These are phyloP conservation scores for Penicillium fimorum DNA, from an alignment of 495 filamentous ascomycete species.

Conservation along the genomic window DNA sequence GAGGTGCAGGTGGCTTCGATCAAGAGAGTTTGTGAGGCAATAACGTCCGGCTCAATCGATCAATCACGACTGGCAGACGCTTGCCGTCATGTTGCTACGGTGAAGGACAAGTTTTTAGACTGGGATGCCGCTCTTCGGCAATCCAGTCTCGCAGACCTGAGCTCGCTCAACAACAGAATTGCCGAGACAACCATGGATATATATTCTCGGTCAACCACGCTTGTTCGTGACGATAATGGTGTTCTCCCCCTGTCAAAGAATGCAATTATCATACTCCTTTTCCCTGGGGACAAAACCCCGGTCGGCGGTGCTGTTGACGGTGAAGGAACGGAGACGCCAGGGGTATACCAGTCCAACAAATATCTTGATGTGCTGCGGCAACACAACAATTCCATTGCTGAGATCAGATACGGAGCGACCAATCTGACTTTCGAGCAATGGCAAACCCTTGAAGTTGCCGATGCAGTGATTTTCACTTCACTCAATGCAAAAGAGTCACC, in stretches of 20 bases:
- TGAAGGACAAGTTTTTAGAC: slow-evolving; percentile 38
- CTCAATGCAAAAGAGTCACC: slow-evolving; percentile 44
- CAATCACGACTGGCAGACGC: slow-evolving; percentile 36
- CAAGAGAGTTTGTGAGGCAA: slow-evolving; percentile 38
- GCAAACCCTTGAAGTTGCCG: slow-evolving; percentile 34
- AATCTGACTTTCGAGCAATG: slow-evolving; percentile 33
- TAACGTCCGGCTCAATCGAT: slow-evolving; percentile 36
- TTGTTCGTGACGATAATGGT: slow-evolving; percentile 36
- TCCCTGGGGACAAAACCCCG: slow-evolving; percentile 41
- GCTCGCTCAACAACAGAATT: slow-evolving; percentile 23
- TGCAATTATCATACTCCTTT: slow-evolving; percentile 41
- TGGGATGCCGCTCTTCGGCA: slow-evolving; percentile 29
- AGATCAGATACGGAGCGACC: slow-evolving; percentile 35
- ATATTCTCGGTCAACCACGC: slow-evolving; percentile 42
- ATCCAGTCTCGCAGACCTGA: slow-evolving; percentile 18
- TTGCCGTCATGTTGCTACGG: slow-evolving; percentile 30
- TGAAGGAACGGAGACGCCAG: slow-evolving; percentile 39
- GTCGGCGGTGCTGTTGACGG: slow-evolving; percentile 48
- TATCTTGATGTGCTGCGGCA: slow-evolving; percentile 38
- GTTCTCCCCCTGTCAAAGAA: slow-evolving; percentile 37
- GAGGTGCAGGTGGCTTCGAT: slow-evolving; percentile 46
- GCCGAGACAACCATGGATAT: slow-evolving; percentile 29
- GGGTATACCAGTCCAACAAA: slow-evolving; percentile 29
- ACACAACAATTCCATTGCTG: slow-evolving; percentile 23
- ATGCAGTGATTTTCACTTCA: slow-evolving; percentile 42